phyloP scores from a whole-genome alignment of 371 early-diverging fungal species.

The Actinomortierella ambigua region DNA sequence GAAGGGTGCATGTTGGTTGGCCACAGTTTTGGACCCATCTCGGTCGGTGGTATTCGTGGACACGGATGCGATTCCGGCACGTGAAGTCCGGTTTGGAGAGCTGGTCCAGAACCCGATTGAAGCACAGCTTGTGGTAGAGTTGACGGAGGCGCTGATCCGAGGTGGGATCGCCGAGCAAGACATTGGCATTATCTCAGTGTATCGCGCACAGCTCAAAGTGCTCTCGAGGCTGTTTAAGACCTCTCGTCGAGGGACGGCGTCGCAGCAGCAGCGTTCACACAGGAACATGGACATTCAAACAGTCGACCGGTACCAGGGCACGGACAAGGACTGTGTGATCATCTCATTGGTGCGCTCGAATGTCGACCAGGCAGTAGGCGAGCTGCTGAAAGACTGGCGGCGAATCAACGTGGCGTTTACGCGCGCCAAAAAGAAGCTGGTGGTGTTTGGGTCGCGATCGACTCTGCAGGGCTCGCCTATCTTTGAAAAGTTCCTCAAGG shows the following conservation, averaged over 20 bases:
- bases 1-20: slow-evolving; percentile 65
- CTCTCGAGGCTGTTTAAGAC: slow-evolving; percentile 50
- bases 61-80: slow-evolving; percentile 73
- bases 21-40: slow-evolving; percentile 62
- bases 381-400: slow-evolving; percentile 89
- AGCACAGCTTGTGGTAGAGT: slow-evolving; percentile 61
- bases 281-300: slow-evolving; percentile 74
- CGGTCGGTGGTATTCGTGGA: slow-evolving; percentile 80
- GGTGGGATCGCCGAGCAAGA: slow-evolving; percentile 68
- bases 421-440: slow-evolving; percentile 89
- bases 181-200: slow-evolving; percentile 88
- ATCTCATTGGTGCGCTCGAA: slow-evolving; percentile 92
- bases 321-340: slow-evolving; percentile 90
- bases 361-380: slow-evolving; percentile 74
- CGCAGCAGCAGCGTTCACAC: slow-evolving; percentile 16
- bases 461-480: slow-evolving; percentile 67
- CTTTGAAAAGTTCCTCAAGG: slow-evolving; percentile 55
- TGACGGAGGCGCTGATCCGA: slow-evolving; percentile 59
- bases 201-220: slow-evolving; percentile 80
- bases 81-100: slow-evolving; percentile 60
- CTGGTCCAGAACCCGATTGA: slow-evolving; percentile 74
- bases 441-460: slow-evolving; percentile 83
- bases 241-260: no score
- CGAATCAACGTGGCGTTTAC: slow-evolving; percentile 98
- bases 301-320: slow-evolving; percentile 93